These are phyloP conservation scores for Lasiodiplodia sp. DNA, from an alignment of 2,329 filamentous ascomycete genomes.

Conservation along the genomic window DNA sequence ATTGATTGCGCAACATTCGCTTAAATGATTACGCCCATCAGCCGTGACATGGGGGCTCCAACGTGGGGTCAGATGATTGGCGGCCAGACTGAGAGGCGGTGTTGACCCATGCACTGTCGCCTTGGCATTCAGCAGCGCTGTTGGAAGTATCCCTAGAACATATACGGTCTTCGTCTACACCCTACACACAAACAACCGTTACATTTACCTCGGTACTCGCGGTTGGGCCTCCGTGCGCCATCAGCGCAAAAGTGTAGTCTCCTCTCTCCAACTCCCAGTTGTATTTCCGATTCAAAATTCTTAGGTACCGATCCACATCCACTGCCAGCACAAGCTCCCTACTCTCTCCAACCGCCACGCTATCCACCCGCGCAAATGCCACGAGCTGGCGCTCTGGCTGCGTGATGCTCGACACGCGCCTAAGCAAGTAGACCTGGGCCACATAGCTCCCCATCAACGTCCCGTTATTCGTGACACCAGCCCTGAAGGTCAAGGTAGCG, in stretches of 20 bases:
- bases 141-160: too few relatives aligned
- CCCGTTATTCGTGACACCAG: constrained; percentile 47
- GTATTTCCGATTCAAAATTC: constrained; percentile 51
- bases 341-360: constrained; percentile 43
- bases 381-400: constrained; percentile 55
- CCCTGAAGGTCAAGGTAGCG: constrained; percentile 47
- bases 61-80: too few relatives aligned
- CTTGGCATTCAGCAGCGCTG: too few relatives aligned
- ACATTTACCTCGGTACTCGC: constrained; percentile 48
- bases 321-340: constrained; percentile 44
- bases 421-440: constrained; percentile 52
- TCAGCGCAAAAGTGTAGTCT: constrained; percentile 51
- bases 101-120: too few relatives aligned
- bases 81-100: too few relatives aligned
- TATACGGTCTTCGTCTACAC: not conserved
- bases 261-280: constrained; percentile 56
- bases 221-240: constrained; percentile 50
- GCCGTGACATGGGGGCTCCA: too few relatives aligned
- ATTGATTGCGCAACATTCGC: too few relatives aligned
- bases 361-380: constrained; percentile 51
- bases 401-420: constrained; percentile 50
- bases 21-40: too few relatives aligned
- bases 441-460: constrained; percentile 48
- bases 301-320: constrained; percentile 53
- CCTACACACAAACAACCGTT: constrained; percentile 48